Evolutionary conservation across 352 stramenopile species (phyloP), one percentile per base, ranked within the genome.

Genomic region (Pythium catenulatum): DNA sequence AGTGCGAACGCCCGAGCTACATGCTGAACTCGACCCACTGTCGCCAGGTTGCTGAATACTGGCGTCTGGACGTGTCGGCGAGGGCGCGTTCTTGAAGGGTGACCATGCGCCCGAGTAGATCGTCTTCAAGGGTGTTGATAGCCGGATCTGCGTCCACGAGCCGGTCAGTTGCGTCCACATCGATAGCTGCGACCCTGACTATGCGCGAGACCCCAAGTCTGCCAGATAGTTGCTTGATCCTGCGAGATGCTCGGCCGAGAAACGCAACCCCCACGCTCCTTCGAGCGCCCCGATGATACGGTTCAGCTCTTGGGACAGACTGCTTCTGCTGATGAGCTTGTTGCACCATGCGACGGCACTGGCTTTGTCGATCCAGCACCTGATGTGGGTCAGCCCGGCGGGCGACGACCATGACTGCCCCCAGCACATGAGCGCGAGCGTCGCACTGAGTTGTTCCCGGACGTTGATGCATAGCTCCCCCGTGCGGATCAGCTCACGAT

Each of bases 401-500:
- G 21, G 15, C 25, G 37, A 34, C 6, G 4, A 5, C 43, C 52
- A 81, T n/a, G 3, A 21, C 3, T 36, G 2, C 17, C 58, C 59
- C 75, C 75, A 82, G 5, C n/a, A 43, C 8, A 74, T 6, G 4
- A 75, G 6, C 2, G 45, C 58, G 58, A 65, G 27, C 17, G 36
- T 46, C 3, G 34, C 46, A 37, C 58, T 66, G 5, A 82, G 75
- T n/a, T 65, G 36, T 37, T 90, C 85, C 2, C 85, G 36, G 1
- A 80, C 58, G 43, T 85, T 90, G 32, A 90, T 90, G 25, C 15
- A 69, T 15, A 87, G 65, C 17, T 8, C 27, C 2, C 13, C 46
- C 17, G 34, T 65, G 14, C 17, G 36, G 37, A 89, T 83, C 0
- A 79, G 14, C 11, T 7, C 34, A 41, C 52, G 21, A 70, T 89